Evolutionary conservation across 2,329 filamentous ascomycete species (phyloP), one percentile per base, ranked within the genome.

Genomic region (Periconia macrospinosa): DNA sequence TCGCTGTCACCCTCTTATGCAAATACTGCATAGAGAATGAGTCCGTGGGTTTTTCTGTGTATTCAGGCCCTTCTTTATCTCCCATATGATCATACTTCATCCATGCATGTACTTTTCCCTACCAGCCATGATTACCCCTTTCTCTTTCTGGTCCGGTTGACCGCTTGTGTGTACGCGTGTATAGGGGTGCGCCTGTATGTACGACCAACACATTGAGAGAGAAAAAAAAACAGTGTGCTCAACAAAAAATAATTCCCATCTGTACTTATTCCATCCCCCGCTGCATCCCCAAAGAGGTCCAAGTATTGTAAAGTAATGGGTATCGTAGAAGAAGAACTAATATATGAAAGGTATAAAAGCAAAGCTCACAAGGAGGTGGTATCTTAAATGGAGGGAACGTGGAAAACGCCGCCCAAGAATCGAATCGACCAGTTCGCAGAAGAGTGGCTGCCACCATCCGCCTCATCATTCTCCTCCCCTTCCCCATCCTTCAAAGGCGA

Each of bases 301-400:
- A 66, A 51, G 56, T 54, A 37, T 52, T 58, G 55, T 54, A 57
- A 56, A 59, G 47, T 66, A 71, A 70, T 73, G 70, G 70, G 70
- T 73, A 73, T 73, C 70, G 67, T 71, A 55, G 47, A 61, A 62
- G 59, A 58, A 60, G 49, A 54, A 50, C 56, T 47, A 56, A 66
- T 55, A 63, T 54, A 62, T 53, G 54, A 60, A 63, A 62, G 47
- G 40, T 20, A 56, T 59, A 59, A 40, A 46, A 41, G 49, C 35
- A 44, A 50, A 53, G 61, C 65, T 61, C 57, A 47, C 45, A 49
- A 52, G 45, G 61, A 62, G 61, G 56, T 67, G 64, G 65, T 69
- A 70, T 70, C 63, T 66, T 62, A 53, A 37, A 37, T 37, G 61
- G 56, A 59, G 40, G 18, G 45, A 30, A 61, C 23, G 42, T 43